A percentile compares a stretch with the other conserved stretches of the same genome.
phyloP scores from a whole-genome alignment of 768 basidiomycete genomes.

The Amanita inopinata region DNA sequence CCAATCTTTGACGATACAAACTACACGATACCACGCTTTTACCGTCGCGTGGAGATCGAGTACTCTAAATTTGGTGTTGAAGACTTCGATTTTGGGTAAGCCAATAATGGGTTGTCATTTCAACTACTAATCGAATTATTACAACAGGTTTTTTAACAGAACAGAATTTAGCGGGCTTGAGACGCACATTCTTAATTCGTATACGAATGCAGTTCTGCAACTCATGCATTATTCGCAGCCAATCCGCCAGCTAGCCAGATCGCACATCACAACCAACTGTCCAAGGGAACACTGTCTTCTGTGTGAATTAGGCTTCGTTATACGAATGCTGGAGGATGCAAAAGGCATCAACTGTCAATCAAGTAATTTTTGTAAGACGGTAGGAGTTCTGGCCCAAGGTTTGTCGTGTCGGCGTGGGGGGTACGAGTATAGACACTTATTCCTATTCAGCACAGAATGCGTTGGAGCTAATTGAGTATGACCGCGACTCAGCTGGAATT shows the following conservation, averaged over 20 bases:
- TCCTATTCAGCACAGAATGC: slow-evolving; percentile 49
- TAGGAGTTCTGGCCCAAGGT: slow-evolving; percentile 86
- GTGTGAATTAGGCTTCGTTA: slow-evolving; percentile 91
- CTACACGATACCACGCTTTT: slow-evolving; percentile 66
- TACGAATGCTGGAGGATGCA: slow-evolving; percentile 94
- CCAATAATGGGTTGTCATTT: slow-evolving; percentile 1
- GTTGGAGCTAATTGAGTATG: slow-evolving; percentile 85
- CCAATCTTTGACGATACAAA: slow-evolving; percentile 40
- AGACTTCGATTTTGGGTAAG: slow-evolving; percentile 95
- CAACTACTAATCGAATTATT: slow-evolving; percentile 2
- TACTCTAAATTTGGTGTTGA: slow-evolving; percentile 98
- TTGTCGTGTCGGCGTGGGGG: slow-evolving; percentile 5
- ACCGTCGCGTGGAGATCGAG: slow-evolving; percentile 92
- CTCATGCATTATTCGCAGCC: slow-evolving; percentile 80
- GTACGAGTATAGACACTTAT: background rate
- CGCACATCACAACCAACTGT: slow-evolving; percentile 86
- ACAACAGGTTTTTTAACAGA: slow-evolving; percentile 80
- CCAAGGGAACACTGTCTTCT: slow-evolving; percentile 85
- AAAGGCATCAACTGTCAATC: slow-evolving; percentile 91
- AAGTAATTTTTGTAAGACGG: slow-evolving; percentile 93
- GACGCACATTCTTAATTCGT: slow-evolving; percentile 95
- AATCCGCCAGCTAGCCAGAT: slow-evolving; percentile 76
- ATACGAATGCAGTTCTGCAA: slow-evolving; percentile 87
- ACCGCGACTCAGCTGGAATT: slow-evolving; percentile 59
- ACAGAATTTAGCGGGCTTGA: slow-evolving; percentile 88